Evolutionary conservation across 1,139 yeast genomes (phyloP).

Genomic region (Debaryomycetaceae sp.): DNA sequence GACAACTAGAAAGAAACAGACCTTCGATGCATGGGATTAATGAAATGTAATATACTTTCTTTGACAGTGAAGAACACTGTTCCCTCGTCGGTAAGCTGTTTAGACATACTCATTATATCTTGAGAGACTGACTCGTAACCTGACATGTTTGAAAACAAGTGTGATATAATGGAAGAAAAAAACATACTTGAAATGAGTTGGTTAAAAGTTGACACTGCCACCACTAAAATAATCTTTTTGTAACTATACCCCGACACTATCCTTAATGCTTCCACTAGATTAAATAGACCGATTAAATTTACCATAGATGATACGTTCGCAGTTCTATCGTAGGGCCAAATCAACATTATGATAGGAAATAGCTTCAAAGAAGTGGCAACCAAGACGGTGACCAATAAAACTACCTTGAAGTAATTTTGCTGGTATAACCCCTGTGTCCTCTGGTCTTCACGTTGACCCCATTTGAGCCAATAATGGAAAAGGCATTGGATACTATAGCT

Average conservation of each 20-base stretch:
- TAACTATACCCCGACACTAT: slow-evolving; percentile 50
- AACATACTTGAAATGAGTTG: slow-evolving; percentile 1
- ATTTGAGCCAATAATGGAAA: slow-evolving; percentile 30
- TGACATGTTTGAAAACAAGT: background rate
- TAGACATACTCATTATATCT: background rate
- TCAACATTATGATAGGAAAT: slow-evolving; percentile 89
- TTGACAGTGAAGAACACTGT: background rate
- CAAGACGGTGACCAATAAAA: slow-evolving; percentile 63
- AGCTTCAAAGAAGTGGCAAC: slow-evolving; percentile 76
- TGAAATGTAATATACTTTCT: background rate
- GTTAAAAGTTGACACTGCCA: slow-evolving; percentile 3
- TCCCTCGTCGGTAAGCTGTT: background rate
- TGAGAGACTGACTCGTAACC: background rate
- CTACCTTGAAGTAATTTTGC: slow-evolving; percentile 25
- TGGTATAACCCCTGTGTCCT: slow-evolving; percentile 16
- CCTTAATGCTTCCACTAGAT: slow-evolving; percentile 62
- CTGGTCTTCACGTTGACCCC: slow-evolving; percentile 21
- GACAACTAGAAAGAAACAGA: slow-evolving; percentile 16
- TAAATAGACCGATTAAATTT: slow-evolving; percentile 58
- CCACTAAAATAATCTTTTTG: slow-evolving; percentile 3
- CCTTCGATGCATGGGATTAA: slow-evolving; percentile 12
- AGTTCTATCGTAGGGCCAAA: slow-evolving; percentile 88
- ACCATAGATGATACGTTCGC: slow-evolving; percentile 61
- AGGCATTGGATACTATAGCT: slow-evolving; percentile 49
- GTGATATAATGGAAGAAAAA: background rate